Evolutionary conservation across 2,329 filamentous ascomycete species (phyloP).

Genomic region (Neocatenulostroma microsporum): DNA sequence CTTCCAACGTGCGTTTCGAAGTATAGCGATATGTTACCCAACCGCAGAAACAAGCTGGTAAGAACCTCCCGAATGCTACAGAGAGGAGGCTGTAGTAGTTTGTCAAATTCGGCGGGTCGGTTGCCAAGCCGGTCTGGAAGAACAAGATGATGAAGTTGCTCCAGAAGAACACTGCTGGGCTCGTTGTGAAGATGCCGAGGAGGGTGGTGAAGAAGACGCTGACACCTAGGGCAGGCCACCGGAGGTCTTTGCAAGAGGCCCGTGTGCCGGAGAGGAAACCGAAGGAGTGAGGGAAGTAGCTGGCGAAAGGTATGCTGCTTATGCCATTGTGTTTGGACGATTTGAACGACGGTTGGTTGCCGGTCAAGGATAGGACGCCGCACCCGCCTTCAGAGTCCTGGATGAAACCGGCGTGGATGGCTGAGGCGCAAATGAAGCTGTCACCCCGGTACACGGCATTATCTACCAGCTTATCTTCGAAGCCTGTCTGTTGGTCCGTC

Average conservation of each 20-base stretch:
- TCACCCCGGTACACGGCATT: slow-evolving; percentile 72
- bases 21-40: slow-evolving; percentile 85
- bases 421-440: slow-evolving; percentile 77
- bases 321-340: slow-evolving; percentile 66
- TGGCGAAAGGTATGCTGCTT: slow-evolving; percentile 68
- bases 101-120: slow-evolving; percentile 67
- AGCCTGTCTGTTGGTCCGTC: slow-evolving; percentile 25
- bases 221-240: slow-evolving; percentile 77
- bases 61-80: slow-evolving; percentile 67
- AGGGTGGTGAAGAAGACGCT: slow-evolving; percentile 71
- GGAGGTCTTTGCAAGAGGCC: slow-evolving; percentile 65
- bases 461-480: slow-evolving; percentile 32
- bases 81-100: slow-evolving; percentile 67
- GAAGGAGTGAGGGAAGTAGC: slow-evolving; percentile 83
- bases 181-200: slow-evolving; percentile 73
- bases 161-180: slow-evolving; percentile 75
- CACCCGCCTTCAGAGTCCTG: slow-evolving; percentile 67
- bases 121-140: slow-evolving; percentile 81
- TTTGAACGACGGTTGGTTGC: slow-evolving; percentile 56
- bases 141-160: slow-evolving; percentile 74
- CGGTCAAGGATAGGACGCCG: slow-evolving; percentile 68
- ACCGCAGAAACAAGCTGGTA: slow-evolving; percentile 79
- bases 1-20: slow-evolving; percentile 60
- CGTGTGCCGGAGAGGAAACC: slow-evolving; percentile 59
- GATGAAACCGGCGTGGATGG: slow-evolving; percentile 75